Evolutionary conservation across 2,329 filamentous ascomycete genomes (phyloP), one percentile per base, ranked within the genome.

Genomic region (Paraconiothyrium sp.): DNA sequence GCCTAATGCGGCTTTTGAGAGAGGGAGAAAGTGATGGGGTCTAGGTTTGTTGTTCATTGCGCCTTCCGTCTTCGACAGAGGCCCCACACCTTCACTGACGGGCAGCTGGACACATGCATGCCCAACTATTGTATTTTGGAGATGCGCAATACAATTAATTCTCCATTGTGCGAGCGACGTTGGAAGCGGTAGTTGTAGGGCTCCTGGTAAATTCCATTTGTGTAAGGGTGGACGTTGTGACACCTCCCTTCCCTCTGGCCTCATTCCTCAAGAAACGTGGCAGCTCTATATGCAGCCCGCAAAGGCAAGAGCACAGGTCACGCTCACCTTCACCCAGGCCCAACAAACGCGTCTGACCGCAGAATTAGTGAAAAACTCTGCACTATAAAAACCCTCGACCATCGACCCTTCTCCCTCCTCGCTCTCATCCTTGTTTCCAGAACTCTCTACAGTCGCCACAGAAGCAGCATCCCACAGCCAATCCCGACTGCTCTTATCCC

Each of bases 201-300:
- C 39, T n/a, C 16, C 6, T 9, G 16, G 9, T n/a, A 41, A 22
- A 44, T 22, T 46, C 22, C 20, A 20, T 44, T 44, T 6, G 7
- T 44, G 43, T 20, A 2, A 37, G 35, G 43, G 43, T 22, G 43
- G 20, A 8, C 41, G n/a, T 24, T 22, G 10, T 24, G 43, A 46
- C 43, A 9, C 20, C n/a, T 46, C 43, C 43, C 43, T 41, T 46
- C 43, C n/a, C 43, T 46, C 43, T 20, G 10, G n/a, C 43, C 20
- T n/a, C 48, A 50, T 50, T 50, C 48, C 30, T 20, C 24, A 34
- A 34, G n/a, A 50, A 49, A 50, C 48, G 48, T 50, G 48, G 27
- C 30, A 35, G n/a, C 48, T 50, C 48, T 32, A 49, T 27, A 50
- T 20, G 22, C 48, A 27, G 30, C 24, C 48, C 48, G 16, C 48